A percentile compares a stretch with the other conserved stretches of the same genome.
Conservation (phyloP, 306 rosid genomes). For the Cicer judaicum region DNA sequence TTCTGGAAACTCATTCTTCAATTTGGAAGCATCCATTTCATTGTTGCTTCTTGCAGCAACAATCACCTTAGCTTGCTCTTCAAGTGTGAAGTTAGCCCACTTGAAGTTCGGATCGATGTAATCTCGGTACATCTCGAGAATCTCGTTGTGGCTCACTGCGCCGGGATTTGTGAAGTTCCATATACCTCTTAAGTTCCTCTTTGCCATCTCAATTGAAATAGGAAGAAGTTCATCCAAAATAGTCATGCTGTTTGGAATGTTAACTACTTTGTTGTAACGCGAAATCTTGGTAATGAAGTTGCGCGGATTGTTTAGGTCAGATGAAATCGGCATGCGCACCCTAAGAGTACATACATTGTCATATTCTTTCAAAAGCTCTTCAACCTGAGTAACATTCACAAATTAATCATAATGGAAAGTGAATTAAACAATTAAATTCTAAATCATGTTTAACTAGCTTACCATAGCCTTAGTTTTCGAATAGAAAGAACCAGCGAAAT, state of each 20-base stretch:
- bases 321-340: constrained; percentile 91
- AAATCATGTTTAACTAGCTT: constrained; percentile 37
- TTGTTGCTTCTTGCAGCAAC: constrained; percentile 91
- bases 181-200: constrained; percentile 81
- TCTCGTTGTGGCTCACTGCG: constrained; percentile 84
- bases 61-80: constrained; percentile 92
- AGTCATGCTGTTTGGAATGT: constrained; percentile 95
- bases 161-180: constrained; percentile 97
- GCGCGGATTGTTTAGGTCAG: constrained; percentile 85
- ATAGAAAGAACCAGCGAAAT: constrained; percentile 82
- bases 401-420: constrained; percentile 4
- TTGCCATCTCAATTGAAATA: constrained; percentile 86
- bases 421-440: constrained; percentile 27
- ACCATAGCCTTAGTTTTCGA: constrained; percentile 96
- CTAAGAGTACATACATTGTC: constrained; percentile 92
- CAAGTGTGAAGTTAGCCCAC: constrained; percentile 79
- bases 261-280: constrained; percentile 83
- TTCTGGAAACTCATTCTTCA: constrained; percentile 85
- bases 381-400: constrained; percentile 61
- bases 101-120: constrained; percentile 72
- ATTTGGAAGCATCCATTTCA: constrained; percentile 84
- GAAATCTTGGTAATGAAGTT: constrained; percentile 89
- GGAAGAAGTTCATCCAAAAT: constrained; percentile 87
- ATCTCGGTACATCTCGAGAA: constrained; percentile 83
- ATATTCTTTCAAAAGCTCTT: constrained; percentile 80